Conservation (phyloP, 306 rosid species). For the Quercus glauca region DNA sequence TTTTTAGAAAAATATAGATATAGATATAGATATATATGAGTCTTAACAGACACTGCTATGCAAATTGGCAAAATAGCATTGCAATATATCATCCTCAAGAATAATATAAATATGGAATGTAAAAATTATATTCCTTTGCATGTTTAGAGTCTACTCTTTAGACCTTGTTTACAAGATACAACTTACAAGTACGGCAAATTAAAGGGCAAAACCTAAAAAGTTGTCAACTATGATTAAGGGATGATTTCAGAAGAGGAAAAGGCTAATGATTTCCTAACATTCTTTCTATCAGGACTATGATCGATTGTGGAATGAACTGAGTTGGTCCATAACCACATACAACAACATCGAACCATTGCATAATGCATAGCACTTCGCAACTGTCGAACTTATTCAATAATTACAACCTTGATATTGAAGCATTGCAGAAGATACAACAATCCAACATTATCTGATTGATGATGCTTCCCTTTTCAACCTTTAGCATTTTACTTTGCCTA, state of each 20-base stretch:
- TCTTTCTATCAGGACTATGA: neutral
- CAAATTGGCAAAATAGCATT: neutral
- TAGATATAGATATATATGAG: too few species aligned
- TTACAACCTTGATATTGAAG: constrained; percentile 30
- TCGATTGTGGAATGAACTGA: constrained; percentile 8
- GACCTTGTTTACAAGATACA: neutral
- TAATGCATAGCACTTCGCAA: neutral
- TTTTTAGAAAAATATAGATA: too few species aligned
- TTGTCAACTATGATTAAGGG: neutral
- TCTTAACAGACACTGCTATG: neutral
- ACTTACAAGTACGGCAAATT: too few species aligned
- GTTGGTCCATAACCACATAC: constrained; percentile 18
- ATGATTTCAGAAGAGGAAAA: neutral
- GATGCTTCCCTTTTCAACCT: constrained; percentile 68
- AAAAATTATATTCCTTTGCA: neutral
- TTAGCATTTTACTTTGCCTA: constrained; percentile 55
- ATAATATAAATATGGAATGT: neutral
- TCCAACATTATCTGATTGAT: constrained; percentile 48
- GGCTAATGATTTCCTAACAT: neutral
- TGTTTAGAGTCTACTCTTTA: neutral
- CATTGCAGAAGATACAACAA: constrained; percentile 58
- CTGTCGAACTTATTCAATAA: constrained; percentile 13
- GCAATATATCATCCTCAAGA: neutral
- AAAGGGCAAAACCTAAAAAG: neutral
- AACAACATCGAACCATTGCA: constrained; percentile 11